Evolutionary conservation across 805 yeast species (phyloP), one percentile per base, ranked within the genome.

Genomic region (Myxozyma monticola): DNA sequence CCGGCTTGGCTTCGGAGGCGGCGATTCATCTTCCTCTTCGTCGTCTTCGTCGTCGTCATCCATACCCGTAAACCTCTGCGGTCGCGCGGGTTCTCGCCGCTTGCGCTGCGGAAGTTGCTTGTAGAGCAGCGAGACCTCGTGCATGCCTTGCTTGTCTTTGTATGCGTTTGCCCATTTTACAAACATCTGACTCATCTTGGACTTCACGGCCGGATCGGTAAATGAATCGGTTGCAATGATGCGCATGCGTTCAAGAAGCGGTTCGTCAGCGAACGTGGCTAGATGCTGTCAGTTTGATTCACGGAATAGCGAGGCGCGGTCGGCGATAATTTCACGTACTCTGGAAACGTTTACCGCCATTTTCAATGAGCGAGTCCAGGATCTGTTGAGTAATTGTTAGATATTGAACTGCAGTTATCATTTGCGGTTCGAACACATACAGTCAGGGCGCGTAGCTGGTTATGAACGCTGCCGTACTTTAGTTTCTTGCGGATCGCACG

Each of bases 401-500:
- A 15, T 14, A 24, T n/a, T 15, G 24, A 42, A 39, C 6, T 4
- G 18, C 12, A 18, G 3, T 2, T 24, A 17, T 5, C 18, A 33
- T 2, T 3, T 12, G 22, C 14, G 12, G 17, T 28, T 60, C 2
- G 64, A 69, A 65, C 7, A 66, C 61, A 51, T 64, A 51, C 64
- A 76, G 62, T 84, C 69, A 89, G 66, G 0, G 95, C 85, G 39
- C 86, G 78, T 45, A 77, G 60, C 65, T 87, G 95, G 57, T 84
- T 84, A 17, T 71, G 68, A 3, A 68, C 64, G 1, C 74, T 63
- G n/a, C 97, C 98, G 64, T 91, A 85, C 69, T 95, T 93, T 64
- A 93, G 71, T 62, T 83, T 81, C 73, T 93, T 93, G 43, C 99
- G 77, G 20, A 93, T 71, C 0, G 96, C 95, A 37, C 98, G 75